These are phyloP conservation scores for Pythium graminicola DNA, from an alignment of 352 stramenopile genomes.

Conservation along the genomic window DNA sequence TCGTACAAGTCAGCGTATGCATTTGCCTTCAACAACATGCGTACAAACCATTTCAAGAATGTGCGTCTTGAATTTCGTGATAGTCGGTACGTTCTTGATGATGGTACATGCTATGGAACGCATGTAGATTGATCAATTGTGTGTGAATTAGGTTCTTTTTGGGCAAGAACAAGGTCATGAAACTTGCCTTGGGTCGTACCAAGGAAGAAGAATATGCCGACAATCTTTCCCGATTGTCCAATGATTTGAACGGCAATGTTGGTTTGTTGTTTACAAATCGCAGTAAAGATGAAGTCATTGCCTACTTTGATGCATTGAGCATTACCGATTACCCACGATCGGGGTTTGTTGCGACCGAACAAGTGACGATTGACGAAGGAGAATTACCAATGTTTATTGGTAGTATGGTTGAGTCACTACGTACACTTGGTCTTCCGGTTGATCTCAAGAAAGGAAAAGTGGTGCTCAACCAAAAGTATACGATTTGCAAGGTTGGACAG, in stretches of 20 bases:
- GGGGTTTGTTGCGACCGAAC: slow-evolving; percentile 88
- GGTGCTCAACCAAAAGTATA: slow-evolving; percentile 88
- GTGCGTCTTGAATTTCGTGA: slow-evolving; percentile 96
- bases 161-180: slow-evolving; percentile 99
- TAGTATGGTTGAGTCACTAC: slow-evolving; percentile 96
- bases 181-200: slow-evolving; percentile 92
- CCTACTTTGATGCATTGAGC: slow-evolving; percentile 90
- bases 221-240: slow-evolving; percentile 89
- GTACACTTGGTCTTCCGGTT: slow-evolving; percentile 92
- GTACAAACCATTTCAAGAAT: slow-evolving; percentile 98
- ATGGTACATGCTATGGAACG: too few relatives aligned
- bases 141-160: slow-evolving; percentile 88
- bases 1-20: slow-evolving; percentile 91
- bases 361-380: slow-evolving; percentile 84
- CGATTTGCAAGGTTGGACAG: slow-evolving; percentile 93
- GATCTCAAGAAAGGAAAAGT: slow-evolving; percentile 96
- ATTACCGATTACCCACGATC: slow-evolving; percentile 93
- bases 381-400: slow-evolving; percentile 92
- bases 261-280: slow-evolving; percentile 95
- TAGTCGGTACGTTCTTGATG: slow-evolving; percentile 49
- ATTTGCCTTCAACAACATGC: slow-evolving; percentile 98
- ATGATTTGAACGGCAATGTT: slow-evolving; percentile 90
- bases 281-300: slow-evolving; percentile 74
- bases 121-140: too few relatives aligned
- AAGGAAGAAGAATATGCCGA: slow-evolving; percentile 96